phyloP scores from a whole-genome alignment of 768 basidiomycete species.

The Ephemerocybe angulata region DNA sequence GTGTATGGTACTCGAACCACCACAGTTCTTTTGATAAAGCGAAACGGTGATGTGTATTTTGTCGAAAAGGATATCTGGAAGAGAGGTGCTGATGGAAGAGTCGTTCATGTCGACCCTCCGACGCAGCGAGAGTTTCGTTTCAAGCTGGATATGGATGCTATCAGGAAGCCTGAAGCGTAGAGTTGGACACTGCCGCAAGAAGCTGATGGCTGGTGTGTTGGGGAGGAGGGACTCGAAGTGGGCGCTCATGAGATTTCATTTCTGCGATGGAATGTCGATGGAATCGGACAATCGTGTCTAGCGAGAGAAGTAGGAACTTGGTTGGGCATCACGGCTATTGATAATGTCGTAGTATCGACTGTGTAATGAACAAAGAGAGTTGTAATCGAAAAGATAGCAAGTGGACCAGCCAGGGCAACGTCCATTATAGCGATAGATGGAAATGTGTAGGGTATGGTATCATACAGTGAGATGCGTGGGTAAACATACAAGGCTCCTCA shows the following conservation, averaged over 20 bases:
- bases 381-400: neutral
- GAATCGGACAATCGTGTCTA: constrained; percentile 2
- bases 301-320: neutral
- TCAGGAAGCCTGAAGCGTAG: constrained; percentile 7
- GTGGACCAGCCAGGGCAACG: constrained; percentile 8
- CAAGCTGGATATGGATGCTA: constrained; percentile 24
- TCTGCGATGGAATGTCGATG: constrained; percentile 4
- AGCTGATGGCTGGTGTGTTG: constrained; percentile 2
- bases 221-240: neutral
- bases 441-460: constrained; percentile 9
- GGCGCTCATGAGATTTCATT: neutral
- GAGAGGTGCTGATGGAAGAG: constrained; percentile 33
- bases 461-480: constrained; percentile 4
- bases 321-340: neutral
- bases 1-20: constrained; percentile 70
- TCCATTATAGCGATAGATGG: constrained; percentile 7
- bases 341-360: neutral
- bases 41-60: constrained; percentile 58
- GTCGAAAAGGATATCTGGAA: constrained; percentile 71
- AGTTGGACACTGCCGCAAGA: constrained; percentile 3
- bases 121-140: constrained; percentile 54
- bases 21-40: constrained; percentile 64
- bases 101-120: constrained; percentile 32
- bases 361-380: neutral
- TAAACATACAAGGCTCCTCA: constrained; percentile 6